A percentile compares a stretch with the other conserved stretches of the same genome.
These are phyloP conservation scores for Claviceps sorghi DNA, from an alignment of 2,329 filamentous ascomycete species.

Conservation along the genomic window DNA sequence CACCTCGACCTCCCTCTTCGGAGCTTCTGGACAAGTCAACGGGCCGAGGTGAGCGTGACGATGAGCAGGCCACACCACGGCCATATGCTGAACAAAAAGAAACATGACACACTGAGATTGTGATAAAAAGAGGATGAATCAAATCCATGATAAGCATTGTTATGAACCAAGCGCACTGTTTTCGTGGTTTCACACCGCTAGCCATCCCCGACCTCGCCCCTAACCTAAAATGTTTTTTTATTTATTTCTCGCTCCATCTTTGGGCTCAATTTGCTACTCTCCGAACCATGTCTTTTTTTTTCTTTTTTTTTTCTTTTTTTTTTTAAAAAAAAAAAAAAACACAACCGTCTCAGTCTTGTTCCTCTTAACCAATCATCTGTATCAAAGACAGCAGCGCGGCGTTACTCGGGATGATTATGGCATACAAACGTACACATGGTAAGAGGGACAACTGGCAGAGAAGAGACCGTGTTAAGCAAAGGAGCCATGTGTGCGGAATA, in stretches of 20 bases:
- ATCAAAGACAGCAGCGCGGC: conserved; percentile 12
- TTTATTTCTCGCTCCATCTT: neutral
- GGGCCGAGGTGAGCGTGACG: neutral
- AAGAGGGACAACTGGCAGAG: too few relatives aligned
- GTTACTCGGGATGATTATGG: conserved; percentile 4
- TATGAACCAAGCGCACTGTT: neutral
- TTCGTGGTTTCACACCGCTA: neutral
- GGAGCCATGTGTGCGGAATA: neutral
- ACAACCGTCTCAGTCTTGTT: neutral
- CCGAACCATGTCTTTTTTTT: neutral
- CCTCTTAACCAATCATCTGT: conserved; percentile 3
- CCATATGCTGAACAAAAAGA: conserved; percentile 10
- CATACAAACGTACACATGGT: neutral
- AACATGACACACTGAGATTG: neutral
- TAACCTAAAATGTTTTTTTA: neutral
- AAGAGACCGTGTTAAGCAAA: neutral
- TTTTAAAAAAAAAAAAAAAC: conserved; percentile 3
- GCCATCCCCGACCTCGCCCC: too few relatives aligned
- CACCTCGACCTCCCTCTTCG: conserved; percentile 22
- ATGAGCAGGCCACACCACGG: conserved; percentile 28
- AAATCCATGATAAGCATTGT: neutral
- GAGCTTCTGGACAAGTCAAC: neutral
- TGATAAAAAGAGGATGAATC: neutral
- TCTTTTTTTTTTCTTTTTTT: conserved; percentile 5
- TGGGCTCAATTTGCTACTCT: neutral